Base-by-base conservation (phyloP, 1,284 basidiomycete species). In the Anthracocystis walkeri region DNA sequence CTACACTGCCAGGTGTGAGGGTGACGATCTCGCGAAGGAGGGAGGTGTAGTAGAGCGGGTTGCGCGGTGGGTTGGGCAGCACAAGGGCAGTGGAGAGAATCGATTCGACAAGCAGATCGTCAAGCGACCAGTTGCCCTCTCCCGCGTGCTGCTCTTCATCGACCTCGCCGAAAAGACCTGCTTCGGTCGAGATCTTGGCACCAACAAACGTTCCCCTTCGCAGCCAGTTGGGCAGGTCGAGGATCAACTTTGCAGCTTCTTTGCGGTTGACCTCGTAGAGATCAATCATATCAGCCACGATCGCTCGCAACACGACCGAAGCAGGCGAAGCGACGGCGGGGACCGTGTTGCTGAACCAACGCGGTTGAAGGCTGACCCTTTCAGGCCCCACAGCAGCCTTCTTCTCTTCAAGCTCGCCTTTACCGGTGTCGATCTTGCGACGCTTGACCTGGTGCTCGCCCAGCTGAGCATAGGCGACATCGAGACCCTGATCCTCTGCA, bases 191-290 rank as follows among this genome's bases (percentile, higher is more conserved):
- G 7, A 75, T 63, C 18, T 77, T 76, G 27, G 74, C 69, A 14
- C 58, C 65, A 53, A 49, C 48, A 31, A 85, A 98, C 0, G 93
- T 94, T 2, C 93, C 93, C 7, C 89, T 87, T 1, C 91, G 85
- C 55, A 92, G 89, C 92, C 94, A 97, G 79, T 92, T 92, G 0
- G 94, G 93, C 54, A 94, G 90, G 78, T 95, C 92, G 42, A 98
- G 88, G 3, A 99, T 88, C 12, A 97, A 87, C 12, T 92, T 89
- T 2, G 96, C 94, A 78, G 92, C 93, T 81, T 99, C 96, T 85
- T 97, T 97, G 58, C 96, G 90, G 85, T 99, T 99, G 51, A 97
- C 90, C 85, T 99, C 96, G 84, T 93, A 99, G 31, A 98, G 92
- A 77, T 94, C 91, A 58, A 97, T 87, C 50, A 92, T 90, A 83